Evolutionary conservation across 192 early-diverging fungal species (phyloP), one percentile per base, ranked within the genome.

Genomic region (Coemansia sp.): DNA sequence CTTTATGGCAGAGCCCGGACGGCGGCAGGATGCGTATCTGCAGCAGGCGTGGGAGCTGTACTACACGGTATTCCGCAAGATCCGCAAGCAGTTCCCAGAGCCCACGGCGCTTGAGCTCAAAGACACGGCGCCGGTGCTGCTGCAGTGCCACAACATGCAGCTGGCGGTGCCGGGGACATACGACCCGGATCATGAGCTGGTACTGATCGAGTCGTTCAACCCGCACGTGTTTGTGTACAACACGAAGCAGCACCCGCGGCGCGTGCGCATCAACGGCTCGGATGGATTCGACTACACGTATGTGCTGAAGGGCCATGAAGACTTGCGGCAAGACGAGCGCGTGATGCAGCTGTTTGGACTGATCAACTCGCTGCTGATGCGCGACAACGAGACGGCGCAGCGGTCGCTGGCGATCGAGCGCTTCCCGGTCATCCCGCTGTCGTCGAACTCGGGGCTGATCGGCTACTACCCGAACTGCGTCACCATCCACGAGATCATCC

Each of bases 311-410:
- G 98, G 94, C 45, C 95, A 95, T 68, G 97, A 99, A 78, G 97
- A 99, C 86, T 74, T 99, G 48, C 91, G 96, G 51, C 95, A 98
- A 76, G 98, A 99, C 71, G 98, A 99, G 84, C 91, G 98, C 53
- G 96, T 97, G 34, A 99, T 99, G 96, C 98, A 99, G 81, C 71
- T 98, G 44, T 99, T 99, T 85, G 96, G 94, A 9, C 89, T 99
- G 34, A 90, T 99, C 45, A 99, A 99, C 75, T 95, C 94, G 16
- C 73, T 98, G 39, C 86, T 99, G 0, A 84, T 82, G 6, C 87
- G 85, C 1, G 95, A 98, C 74, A 78, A 91, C 4, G 95, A 98
- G 68, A 96, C 95, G 0, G 93, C 96, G 69, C 93, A 93, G 66
- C 84, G 96, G 15, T 95, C 97, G 72, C 80, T 99, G 30, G 89